phyloP scores from a whole-genome alignment of 2,329 filamentous ascomycete genomes.

The Talaromyces funiculosus region DNA sequence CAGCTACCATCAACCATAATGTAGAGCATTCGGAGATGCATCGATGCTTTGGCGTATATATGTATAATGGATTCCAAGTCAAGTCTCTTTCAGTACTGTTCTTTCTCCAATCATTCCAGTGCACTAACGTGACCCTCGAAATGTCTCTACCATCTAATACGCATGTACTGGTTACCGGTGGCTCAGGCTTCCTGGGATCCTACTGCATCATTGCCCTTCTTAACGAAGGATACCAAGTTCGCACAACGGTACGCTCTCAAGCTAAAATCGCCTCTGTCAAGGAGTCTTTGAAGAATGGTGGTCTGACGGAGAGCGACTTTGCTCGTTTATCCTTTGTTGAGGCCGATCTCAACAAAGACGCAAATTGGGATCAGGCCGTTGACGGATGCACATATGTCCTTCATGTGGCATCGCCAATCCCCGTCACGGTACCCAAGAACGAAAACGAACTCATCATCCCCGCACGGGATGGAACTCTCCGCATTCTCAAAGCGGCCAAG shows the following conservation, averaged over 20 bases:
- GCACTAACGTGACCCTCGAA: too few species aligned
- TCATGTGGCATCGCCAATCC: background rate
- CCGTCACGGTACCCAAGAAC: background rate
- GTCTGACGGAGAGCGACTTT: background rate
- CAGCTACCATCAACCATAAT: too few species aligned
- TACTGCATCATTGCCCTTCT: conserved; percentile 1
- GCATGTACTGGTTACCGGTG: background rate
- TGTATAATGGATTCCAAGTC: too few species aligned
- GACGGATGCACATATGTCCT: background rate
- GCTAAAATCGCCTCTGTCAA: background rate
- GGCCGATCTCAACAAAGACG: background rate
- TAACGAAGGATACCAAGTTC: background rate
- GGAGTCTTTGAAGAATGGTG: background rate
- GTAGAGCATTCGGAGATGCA: too few species aligned
- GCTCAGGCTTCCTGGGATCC: background rate
- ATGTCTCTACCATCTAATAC: too few species aligned
- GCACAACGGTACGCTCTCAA: background rate
- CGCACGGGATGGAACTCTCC: background rate
- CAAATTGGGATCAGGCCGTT: background rate
- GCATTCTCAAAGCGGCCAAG: background rate
- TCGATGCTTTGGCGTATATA: too few species aligned
- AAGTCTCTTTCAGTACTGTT: too few species aligned
- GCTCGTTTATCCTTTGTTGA: background rate
- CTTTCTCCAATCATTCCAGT: too few species aligned
- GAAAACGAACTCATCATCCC: background rate